Base-by-base conservation (phyloP, 495 filamentous ascomycete genomes). In the Aspergillus indologenus region DNA sequence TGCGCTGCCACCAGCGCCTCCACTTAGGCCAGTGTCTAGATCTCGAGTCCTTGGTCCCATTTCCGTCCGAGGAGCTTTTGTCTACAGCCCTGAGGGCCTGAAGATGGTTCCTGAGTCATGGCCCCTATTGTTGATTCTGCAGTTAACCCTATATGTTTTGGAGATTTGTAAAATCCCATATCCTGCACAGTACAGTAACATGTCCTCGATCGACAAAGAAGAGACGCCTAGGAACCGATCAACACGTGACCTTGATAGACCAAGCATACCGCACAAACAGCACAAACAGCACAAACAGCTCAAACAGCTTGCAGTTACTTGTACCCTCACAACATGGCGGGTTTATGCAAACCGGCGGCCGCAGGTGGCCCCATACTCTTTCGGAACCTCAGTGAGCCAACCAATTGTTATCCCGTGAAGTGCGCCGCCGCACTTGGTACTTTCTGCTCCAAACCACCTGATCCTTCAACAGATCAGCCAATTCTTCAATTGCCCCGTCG, bases 231-330 rank as follows among this genome's bases (percentile, higher is more conserved):
- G n/a, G n/a, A n/a, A n/a, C n/a, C n/a, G n/a, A n/a, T n/a, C n/a
- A 54, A 22, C 11, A 18, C 14, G 20, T 22, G 19, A 22, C 40
- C 15, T 20, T 5, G 1, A 40, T 26, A 54, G 59, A 62, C 55
- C 21, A 11, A 21, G 18, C 43, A 53, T 49, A 5, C 5, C 0
- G 21, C 14, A 42, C 62, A 74, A 75, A 75, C 63, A 58, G 18
- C 58, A 29, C 68, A 74, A 74, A 71, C 69, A 19, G 9, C 22
- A 56, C 47, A n/a, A n/a, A n/a, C n/a, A n/a, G n/a, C n/a, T n/a
- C n/a, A n/a, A n/a, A n/a, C n/a, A n/a, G n/a, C n/a, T n/a, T n/a
- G n/a, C n/a, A n/a, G n/a, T n/a, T n/a, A n/a, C n/a, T n/a, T n/a
- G n/a, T 40, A 51, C 40, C 31, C 24, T 42, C 45, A 40, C 23